Evolutionary conservation across 164 flowering plant species (phyloP).

Genomic region (Tetrastigma voinierianum): DNA sequence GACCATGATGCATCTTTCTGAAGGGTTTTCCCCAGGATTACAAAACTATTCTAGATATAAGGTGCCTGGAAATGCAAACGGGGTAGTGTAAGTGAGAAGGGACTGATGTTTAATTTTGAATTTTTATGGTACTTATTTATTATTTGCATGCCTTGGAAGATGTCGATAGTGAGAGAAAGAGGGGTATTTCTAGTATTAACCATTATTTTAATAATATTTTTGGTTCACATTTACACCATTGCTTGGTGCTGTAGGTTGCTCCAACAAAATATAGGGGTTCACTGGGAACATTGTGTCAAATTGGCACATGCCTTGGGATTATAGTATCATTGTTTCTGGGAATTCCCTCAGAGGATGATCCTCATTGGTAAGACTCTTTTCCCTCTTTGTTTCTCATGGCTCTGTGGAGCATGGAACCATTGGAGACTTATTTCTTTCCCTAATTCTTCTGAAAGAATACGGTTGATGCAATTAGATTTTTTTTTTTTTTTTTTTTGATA

Average conservation of each 20-base stretch:
- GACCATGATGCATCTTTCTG: neutral
- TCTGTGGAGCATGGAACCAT: neutral
- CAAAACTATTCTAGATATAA: neutral
- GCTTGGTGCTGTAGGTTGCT: constrained; percentile 51
- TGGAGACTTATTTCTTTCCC: neutral
- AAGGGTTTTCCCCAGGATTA: neutral
- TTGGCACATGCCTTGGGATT: constrained; percentile 83
- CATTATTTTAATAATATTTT: neutral
- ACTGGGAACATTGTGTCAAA: constrained; percentile 63
- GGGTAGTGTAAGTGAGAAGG: constrained; percentile 1
- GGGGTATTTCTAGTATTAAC: neutral
- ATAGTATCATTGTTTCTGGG: constrained; percentile 65
- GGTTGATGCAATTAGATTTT: too few relatives aligned
- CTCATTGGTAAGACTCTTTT: constrained; percentile 60
- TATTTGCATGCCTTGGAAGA: neutral
- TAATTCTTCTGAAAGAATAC: neutral
- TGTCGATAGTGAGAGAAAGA: too few relatives aligned
- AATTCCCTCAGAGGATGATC: constrained; percentile 61
- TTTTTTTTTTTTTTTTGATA: too few relatives aligned
- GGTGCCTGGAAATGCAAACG: neutral
- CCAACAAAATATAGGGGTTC: constrained; percentile 82
- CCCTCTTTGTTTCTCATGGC: constrained; percentile 2
- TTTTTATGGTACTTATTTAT: neutral
- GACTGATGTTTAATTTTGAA: neutral
- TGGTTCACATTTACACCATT: constrained; percentile 1